Percentiles rank a stretch among this genome's conserved stretches.
phyloP scores from a whole-genome alignment of 2,329 filamentous ascomycete species.

The Paradendryphiella salina region DNA sequence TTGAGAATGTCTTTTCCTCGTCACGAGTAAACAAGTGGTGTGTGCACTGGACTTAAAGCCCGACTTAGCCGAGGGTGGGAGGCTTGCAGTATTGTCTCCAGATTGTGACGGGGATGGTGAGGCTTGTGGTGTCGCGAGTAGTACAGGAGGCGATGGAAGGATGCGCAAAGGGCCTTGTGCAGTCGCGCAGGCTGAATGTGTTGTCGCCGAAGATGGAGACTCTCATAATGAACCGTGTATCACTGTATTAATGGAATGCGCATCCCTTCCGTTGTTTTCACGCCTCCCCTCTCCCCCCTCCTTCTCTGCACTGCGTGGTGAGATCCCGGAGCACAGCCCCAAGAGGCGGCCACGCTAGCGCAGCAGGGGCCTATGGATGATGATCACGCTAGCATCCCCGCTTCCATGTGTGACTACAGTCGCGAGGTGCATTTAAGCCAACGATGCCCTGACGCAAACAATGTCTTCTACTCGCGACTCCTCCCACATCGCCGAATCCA shows the following conservation, averaged over 20 bases:
- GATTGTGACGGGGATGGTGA: slow-evolving; percentile 12
- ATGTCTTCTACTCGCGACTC: slow-evolving; percentile 18
- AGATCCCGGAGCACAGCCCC: slow-evolving; percentile 22
- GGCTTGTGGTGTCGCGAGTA: background rate
- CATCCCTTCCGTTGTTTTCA: background rate
- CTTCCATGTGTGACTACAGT: slow-evolving; percentile 13
- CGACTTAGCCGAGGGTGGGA: slow-evolving; percentile 30
- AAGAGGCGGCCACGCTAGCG: slow-evolving; percentile 16
- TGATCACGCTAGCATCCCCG: slow-evolving; percentile 28
- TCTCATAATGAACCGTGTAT: background rate
- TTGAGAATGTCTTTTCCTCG: slow-evolving; percentile 17
- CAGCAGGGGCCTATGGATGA: slow-evolving; percentile 6
- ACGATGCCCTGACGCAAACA: slow-evolving; percentile 7
- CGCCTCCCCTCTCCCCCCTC: background rate
- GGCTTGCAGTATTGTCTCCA: slow-evolving; percentile 19
- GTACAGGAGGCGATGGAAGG: background rate
- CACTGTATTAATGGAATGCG: background rate
- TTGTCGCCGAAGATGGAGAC: background rate
- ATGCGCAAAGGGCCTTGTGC: background rate
- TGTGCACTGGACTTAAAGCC: slow-evolving; percentile 11
- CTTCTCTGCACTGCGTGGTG: background rate
- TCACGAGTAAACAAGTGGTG: slow-evolving; percentile 24
- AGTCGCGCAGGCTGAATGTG: background rate
- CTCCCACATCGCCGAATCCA: slow-evolving; percentile 24
- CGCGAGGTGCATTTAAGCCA: slow-evolving; percentile 26